Conservation (phyloP, 352 stramenopile species). For the Phytophthora tentaculata region DNA sequence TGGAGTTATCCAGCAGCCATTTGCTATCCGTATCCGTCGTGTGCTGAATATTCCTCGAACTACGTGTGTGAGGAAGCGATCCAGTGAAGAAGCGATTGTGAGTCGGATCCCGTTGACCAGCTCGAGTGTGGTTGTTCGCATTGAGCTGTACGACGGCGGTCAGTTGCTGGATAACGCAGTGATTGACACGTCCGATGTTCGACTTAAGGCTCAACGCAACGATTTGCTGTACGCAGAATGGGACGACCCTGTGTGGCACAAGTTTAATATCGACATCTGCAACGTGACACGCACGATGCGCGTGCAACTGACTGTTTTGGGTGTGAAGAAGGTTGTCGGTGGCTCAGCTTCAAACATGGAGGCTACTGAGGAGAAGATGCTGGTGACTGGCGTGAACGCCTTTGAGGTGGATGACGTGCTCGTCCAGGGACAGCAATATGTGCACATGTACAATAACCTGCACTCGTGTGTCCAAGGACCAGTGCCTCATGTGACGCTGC, state of each 20-base stretch:
- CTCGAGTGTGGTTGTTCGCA: constrained; percentile 74
- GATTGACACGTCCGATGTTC: constrained; percentile 75
- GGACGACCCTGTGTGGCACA: constrained; percentile 77
- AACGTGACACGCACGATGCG: constrained; percentile 79
- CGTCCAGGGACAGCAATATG: constrained; percentile 70
- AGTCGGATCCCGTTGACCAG: constrained; percentile 56
- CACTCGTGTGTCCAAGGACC: constrained; percentile 71
- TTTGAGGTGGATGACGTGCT: constrained; percentile 83
- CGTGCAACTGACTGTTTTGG: constrained; percentile 74
- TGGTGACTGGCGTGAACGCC: constrained; percentile 82
- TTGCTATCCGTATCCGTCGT: constrained; percentile 74
- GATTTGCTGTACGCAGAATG: constrained; percentile 79
- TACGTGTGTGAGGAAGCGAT: constrained; percentile 70
- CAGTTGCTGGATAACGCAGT: constrained; percentile 73
- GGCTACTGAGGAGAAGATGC: constrained; percentile 68
- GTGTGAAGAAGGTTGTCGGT: constrained; percentile 72
- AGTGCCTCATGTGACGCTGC: constrained; percentile 74
- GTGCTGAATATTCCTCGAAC: constrained; percentile 85
- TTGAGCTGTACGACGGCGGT: constrained; percentile 80
- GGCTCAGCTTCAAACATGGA: constrained; percentile 45
- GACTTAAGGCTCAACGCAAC: constrained; percentile 73
- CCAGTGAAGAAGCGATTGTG: constrained; percentile 70
- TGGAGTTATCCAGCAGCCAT: constrained; percentile 66
- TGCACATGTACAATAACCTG: constrained; percentile 86
- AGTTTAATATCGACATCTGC: constrained; percentile 77